Conservation (phyloP, 495 filamentous ascomycete species). For the Penicillium cataractarum region DNA sequence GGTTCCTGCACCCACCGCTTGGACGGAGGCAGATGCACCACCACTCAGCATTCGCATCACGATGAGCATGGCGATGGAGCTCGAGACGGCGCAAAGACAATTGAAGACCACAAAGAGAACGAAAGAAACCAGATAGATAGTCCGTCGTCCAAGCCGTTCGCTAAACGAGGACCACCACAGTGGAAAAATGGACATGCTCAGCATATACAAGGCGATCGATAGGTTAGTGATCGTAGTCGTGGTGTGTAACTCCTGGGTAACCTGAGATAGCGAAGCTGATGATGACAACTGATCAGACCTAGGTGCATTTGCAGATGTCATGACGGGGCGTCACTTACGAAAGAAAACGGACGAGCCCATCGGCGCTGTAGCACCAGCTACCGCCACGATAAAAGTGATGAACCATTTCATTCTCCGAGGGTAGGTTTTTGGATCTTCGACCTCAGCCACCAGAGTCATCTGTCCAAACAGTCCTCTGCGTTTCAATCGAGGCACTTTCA, state of each 20-base stretch:
- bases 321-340: slow-evolving; percentile 57
- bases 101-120: slow-evolving; percentile 78
- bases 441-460: slow-evolving; percentile 79
- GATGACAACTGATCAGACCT: not conserved
- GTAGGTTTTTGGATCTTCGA: slow-evolving; percentile 77
- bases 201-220: slow-evolving; percentile 86
- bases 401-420: slow-evolving; percentile 75
- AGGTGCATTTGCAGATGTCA: not conserved
- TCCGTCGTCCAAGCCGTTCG: slow-evolving; percentile 78
- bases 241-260: slow-evolving; percentile 65
- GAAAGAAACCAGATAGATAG: slow-evolving; percentile 86
- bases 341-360: slow-evolving; percentile 86
- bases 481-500: slow-evolving; percentile 61
- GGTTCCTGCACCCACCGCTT: slow-evolving; percentile 90
- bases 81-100: slow-evolving; percentile 70
- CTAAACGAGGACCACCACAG: slow-evolving; percentile 96
- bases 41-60: slow-evolving; percentile 82
- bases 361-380: slow-evolving; percentile 76
- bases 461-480: slow-evolving; percentile 76
- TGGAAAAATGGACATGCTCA: slow-evolving; percentile 87
- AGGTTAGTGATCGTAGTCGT: slow-evolving; percentile 77
- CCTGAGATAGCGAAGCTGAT: slow-evolving; percentile 70
- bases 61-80: slow-evolving; percentile 82
- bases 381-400: slow-evolving; percentile 77
- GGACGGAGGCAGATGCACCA: slow-evolving; percentile 83